phyloP scores from a whole-genome alignment of 805 yeast genomes.

The Candida piceae region DNA sequence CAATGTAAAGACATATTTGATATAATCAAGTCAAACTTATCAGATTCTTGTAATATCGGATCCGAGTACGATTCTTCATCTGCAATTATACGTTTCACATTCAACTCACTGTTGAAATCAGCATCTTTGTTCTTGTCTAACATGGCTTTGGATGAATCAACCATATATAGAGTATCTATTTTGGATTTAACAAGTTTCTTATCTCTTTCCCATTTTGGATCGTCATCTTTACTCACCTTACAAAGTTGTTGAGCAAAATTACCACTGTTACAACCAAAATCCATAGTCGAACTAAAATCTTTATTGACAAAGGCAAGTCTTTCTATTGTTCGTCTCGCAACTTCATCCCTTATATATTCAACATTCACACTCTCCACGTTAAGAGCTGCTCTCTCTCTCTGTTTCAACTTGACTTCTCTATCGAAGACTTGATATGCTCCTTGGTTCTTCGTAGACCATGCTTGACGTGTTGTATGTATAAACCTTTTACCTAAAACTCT shows the following conservation, averaged over 20 bases:
- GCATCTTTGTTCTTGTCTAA: slow-evolving; percentile 48
- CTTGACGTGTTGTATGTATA: slow-evolving; percentile 2
- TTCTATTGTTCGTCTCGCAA: slow-evolving; percentile 68
- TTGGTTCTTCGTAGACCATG: slow-evolving; percentile 1
- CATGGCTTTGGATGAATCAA: slow-evolving; percentile 55
- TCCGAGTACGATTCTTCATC: slow-evolving; percentile 65
- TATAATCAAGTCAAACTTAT: slow-evolving; percentile 60
- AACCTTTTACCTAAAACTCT: too few relatives aligned
- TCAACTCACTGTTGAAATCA: slow-evolving; percentile 38
- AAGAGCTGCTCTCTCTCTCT: slow-evolving; percentile 48
- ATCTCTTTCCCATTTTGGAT: slow-evolving; percentile 45
- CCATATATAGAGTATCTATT: slow-evolving; percentile 53
- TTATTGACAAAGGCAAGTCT: slow-evolving; percentile 69
- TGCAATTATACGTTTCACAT: slow-evolving; percentile 46
- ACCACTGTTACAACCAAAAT: slow-evolving; percentile 73
- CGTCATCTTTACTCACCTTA: slow-evolving; percentile 34
- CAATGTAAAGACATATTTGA: slow-evolving; percentile 76
- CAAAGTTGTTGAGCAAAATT: slow-evolving; percentile 34
- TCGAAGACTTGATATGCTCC: slow-evolving; percentile 46
- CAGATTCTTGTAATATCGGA: slow-evolving; percentile 34
- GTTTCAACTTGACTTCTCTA: slow-evolving; percentile 54
- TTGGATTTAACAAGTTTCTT: slow-evolving; percentile 47
- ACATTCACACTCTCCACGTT: slow-evolving; percentile 46
- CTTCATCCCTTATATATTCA: slow-evolving; percentile 72
- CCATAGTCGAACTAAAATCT: slow-evolving; percentile 54